phyloP scores from a whole-genome alignment of 2,329 filamentous ascomycete species.

The Alternaria sp. region DNA sequence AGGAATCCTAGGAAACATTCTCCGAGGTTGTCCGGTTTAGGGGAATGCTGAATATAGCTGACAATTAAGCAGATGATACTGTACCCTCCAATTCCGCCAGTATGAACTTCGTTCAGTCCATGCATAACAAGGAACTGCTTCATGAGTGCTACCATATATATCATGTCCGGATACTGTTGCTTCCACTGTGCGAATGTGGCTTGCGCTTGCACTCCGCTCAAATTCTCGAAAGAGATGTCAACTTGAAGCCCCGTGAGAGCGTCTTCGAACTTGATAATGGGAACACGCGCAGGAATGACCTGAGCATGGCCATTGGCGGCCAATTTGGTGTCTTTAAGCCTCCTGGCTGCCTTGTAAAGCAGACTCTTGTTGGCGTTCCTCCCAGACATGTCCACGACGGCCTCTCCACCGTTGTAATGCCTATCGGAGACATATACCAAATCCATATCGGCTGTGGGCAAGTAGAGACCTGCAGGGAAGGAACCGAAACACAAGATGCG shows the following conservation, averaged over 20 bases:
- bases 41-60: constrained; percentile 78
- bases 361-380: constrained; percentile 60
- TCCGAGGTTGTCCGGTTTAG: constrained; percentile 69
- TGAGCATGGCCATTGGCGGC: constrained; percentile 64
- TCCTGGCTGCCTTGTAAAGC: constrained; percentile 69
- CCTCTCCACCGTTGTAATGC: constrained; percentile 61
- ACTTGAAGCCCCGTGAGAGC: constrained; percentile 79
- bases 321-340: constrained; percentile 65
- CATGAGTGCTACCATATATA: constrained; percentile 82
- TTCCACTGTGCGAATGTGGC: constrained; percentile 85
- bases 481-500: constrained; percentile 86
- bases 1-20: constrained; percentile 87
- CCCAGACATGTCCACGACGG: constrained; percentile 35
- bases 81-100: constrained; percentile 91
- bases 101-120: constrained; percentile 88
- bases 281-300: constrained; percentile 82
- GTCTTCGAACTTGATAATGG: constrained; percentile 91
- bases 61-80: constrained; percentile 93
- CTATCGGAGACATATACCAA: constrained; percentile 79
- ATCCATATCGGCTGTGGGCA: constrained; percentile 90
- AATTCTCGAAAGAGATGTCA: constrained; percentile 94
- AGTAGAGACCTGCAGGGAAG: constrained; percentile 80
- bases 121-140: constrained; percentile 94
- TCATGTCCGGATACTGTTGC: constrained; percentile 80
- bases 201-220: constrained; percentile 80